phyloP scores from a whole-genome alignment of 352 stramenopile species.

The Elongisporangium prolatum region DNA sequence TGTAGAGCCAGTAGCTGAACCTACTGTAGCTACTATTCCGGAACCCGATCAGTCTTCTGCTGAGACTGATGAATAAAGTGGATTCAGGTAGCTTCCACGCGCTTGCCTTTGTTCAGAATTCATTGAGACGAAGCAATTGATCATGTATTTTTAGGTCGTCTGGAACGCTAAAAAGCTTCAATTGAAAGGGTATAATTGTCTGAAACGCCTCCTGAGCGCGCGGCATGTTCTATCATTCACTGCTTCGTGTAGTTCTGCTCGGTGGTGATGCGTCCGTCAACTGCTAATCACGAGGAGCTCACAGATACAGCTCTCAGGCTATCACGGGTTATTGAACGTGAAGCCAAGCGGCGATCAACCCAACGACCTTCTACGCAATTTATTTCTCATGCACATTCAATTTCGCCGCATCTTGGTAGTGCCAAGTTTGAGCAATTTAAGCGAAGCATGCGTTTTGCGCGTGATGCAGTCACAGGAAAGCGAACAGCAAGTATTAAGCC shows the following conservation, averaged over 20 bases:
- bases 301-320: constrained; percentile 58
- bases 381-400: not conserved
- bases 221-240: constrained; percentile 10
- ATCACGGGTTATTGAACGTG: constrained; percentile 60
- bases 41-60: not conserved
- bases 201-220: not conserved
- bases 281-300: constrained; percentile 23
- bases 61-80: not conserved
- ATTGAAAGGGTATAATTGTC: not conserved
- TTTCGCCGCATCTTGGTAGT: not conserved
- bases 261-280: constrained; percentile 12
- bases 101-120: no score
- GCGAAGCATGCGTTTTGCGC: not conserved
- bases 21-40: not conserved
- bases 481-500: not conserved
- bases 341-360: constrained; percentile 39
- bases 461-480: not conserved
- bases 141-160: not conserved
- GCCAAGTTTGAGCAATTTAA: constrained; percentile 1
- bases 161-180: not conserved
- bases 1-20: not conserved
- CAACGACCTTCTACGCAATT: not conserved
- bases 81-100: not conserved
- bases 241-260: constrained; percentile 12
- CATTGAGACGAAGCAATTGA: not conserved